phyloP scores from a whole-genome alignment of 2,329 filamentous ascomycete species.

The Ilyonectria sp. region DNA sequence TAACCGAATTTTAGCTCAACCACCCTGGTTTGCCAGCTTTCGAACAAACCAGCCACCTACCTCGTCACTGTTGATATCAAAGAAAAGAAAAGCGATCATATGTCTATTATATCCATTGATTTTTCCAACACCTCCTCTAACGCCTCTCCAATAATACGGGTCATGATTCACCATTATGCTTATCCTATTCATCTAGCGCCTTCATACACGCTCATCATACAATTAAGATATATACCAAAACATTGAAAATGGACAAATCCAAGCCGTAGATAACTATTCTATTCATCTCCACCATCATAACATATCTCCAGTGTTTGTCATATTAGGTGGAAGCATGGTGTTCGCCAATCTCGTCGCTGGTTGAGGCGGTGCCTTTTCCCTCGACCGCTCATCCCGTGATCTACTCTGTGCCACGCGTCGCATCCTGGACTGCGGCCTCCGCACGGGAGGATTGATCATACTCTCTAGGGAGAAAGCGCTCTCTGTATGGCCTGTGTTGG shows the following conservation, averaged over 20 bases:
- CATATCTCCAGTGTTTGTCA: slow-evolving; percentile 56
- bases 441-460: slow-evolving; percentile 72
- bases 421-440: slow-evolving; percentile 66
- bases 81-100: background rate
- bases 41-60: background rate
- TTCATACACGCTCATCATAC: slow-evolving; percentile 33
- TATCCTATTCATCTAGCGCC: slow-evolving; percentile 1
- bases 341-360: slow-evolving; percentile 59
- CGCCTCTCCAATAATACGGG: slow-evolving; percentile 11
- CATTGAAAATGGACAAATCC: slow-evolving; percentile 10
- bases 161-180: slow-evolving; percentile 19
- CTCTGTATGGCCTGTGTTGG: slow-evolving; percentile 57
- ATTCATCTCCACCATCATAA: slow-evolving; percentile 41
- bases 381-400: slow-evolving; percentile 53
- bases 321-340: slow-evolving; percentile 52
- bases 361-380: slow-evolving; percentile 56
- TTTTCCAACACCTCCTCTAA: slow-evolving; percentile 1
- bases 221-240: slow-evolving; percentile 24
- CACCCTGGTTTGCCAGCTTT: background rate
- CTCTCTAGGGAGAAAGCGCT: slow-evolving; percentile 71
- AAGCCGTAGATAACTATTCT: slow-evolving; percentile 2
- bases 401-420: slow-evolving; percentile 51
- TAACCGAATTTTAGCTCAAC: slow-evolving; percentile 23
- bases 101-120: slow-evolving; percentile 23
- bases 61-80: slow-evolving; percentile 2